Conservation (phyloP, 495 filamentous ascomycete genomes). For the Friedmanniomyces simplex region DNA sequence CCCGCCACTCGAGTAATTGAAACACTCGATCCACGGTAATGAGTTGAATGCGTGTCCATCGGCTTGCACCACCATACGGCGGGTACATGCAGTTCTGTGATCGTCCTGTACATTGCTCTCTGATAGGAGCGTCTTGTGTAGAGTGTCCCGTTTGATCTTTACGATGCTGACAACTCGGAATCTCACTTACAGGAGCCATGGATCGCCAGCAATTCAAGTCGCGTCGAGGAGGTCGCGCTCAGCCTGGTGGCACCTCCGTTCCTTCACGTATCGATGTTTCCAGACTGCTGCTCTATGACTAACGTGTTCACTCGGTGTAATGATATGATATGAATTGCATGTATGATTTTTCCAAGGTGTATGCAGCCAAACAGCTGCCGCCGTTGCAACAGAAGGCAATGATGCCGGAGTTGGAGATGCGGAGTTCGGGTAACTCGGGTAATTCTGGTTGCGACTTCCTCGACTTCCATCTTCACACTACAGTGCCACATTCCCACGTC, state of each 20-base stretch:
- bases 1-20: background rate
- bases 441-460: background rate
- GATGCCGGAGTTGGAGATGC: too few relatives aligned
- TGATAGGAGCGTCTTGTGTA: background rate
- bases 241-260: background rate
- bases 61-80: background rate
- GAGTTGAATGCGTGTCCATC: background rate
- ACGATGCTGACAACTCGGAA: background rate
- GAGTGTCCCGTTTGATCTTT: background rate
- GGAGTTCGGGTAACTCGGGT: too few relatives aligned
- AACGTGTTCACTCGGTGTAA: too few relatives aligned
- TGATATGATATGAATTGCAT: too few relatives aligned
- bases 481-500: background rate
- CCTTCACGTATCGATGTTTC: background rate
- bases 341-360: too few relatives aligned
- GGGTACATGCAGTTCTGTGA: background rate
- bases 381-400: too few relatives aligned
- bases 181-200: constrained; percentile 2
- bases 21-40: background rate
- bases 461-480: background rate
- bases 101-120: background rate
- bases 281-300: background rate
- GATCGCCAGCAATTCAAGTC: background rate
- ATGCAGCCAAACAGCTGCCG: too few relatives aligned
- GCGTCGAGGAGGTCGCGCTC: background rate